Base-by-base conservation (phyloP, 1,284 basidiomycete species). In the Ganoderma lingzhi region DNA sequence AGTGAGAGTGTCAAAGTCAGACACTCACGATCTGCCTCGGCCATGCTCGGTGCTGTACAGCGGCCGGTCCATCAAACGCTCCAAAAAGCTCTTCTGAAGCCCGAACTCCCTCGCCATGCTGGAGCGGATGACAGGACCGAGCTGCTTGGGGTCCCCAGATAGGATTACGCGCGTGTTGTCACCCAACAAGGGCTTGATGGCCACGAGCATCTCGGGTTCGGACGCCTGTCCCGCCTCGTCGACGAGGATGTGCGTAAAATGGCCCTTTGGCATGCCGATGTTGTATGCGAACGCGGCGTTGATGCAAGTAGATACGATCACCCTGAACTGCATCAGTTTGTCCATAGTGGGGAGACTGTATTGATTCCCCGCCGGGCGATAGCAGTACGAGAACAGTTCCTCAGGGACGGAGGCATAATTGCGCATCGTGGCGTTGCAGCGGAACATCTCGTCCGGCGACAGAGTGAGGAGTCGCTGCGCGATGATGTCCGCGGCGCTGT, bases 201-300 rank as follows among this genome's bases (percentile, higher is more conserved):
- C 81, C 1, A 88, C 81, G 81, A 89, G 86, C 12, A 83, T 78
- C 70, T 90, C 88, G 0, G 88, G 86, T 72, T 90, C 89, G 19
- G 83, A 85, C 1, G 88, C 88, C 73, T 91, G 89, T 0, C 88
- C 90, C 3, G 89, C 89, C 73, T 92, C 90, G 74, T 92, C 90
- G 8, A 90, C 79, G 73, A 91, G 89, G 17, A 92, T 88, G 68
- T 90, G 86, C 0, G 80, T 83, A 72, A 87, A 91, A 76, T 91
- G 88, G 0, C 88, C 89, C 4, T 83, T 80, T 0, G 83, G 78
- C 60, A 91, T 82, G 0, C 89, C 90, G 35, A 90, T 83, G 0
- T 86, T 86, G 44, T 84, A 83, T 2, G 84, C 82, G 45, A 90
- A 84, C 0, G 86, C 85, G 0, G 89, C 87, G 3, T 88, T 90